Evolutionary conservation across 345 rosid genomes (phyloP).

Genomic region (Heritiera fomes): DNA sequence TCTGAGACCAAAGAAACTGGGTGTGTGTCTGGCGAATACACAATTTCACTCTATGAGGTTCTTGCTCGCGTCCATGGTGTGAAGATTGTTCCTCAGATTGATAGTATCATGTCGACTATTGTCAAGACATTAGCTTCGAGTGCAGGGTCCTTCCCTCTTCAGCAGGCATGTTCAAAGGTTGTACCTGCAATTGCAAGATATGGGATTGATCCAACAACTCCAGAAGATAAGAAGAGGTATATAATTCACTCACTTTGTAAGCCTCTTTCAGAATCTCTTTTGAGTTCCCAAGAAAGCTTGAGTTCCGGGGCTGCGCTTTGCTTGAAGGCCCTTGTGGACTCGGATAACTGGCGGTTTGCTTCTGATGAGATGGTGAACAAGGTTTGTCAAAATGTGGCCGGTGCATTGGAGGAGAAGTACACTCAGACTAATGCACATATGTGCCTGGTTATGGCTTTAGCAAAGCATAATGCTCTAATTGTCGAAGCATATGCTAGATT

Average conservation of each 20-base stretch:
- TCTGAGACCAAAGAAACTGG: conserved; percentile 92
- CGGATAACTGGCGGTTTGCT: conserved; percentile 90
- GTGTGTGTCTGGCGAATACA: conserved; percentile 74
- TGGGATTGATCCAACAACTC: conserved; percentile 75
- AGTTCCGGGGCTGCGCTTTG: conserved; percentile 91
- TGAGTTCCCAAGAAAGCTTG: conserved; percentile 78
- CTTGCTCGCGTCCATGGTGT: conserved; percentile 95
- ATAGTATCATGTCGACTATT: conserved; percentile 77
- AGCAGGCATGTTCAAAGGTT: conserved; percentile 95
- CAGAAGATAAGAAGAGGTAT: conserved; percentile 64
- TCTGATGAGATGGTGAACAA: conserved; percentile 86
- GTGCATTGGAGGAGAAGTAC: conserved; percentile 76
- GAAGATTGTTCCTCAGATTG: conserved; percentile 90
- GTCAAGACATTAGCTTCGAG: conserved; percentile 85
- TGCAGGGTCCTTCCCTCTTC: conserved; percentile 93
- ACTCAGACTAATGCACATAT: conserved; percentile 74
- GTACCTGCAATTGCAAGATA: conserved; percentile 90
- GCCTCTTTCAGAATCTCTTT: conserved; percentile 79
- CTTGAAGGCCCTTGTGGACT: conserved; percentile 82
- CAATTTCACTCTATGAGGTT: conserved; percentile 89
- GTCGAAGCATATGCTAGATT: conserved; percentile 93
- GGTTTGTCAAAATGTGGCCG: conserved; percentile 88
- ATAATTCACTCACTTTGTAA: conserved; percentile 81
- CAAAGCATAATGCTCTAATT: conserved; percentile 75
- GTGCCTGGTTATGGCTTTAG: conserved; percentile 78